Base-by-base conservation (phyloP, 169 alveolate species). In the Nephromyces sp. region DNA sequence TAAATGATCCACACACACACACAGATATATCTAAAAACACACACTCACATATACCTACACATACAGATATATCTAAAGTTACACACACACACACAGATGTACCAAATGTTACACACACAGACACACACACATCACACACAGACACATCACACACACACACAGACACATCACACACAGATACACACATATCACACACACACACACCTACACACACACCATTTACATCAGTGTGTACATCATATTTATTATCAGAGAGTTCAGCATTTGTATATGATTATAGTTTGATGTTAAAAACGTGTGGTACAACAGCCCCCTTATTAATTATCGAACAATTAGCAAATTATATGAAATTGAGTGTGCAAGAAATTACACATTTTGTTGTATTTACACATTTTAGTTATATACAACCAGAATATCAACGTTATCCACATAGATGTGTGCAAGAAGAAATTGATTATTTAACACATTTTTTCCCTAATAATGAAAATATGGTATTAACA, bases 281-380 rank as follows among this genome's bases (percentile, higher is more conserved):
- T 2, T 3, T 70, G 25, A 65, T 70, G 4, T 62, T 70, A 27
- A 70, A 70, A 25, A 70, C 77, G 51, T 70, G 77, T 66, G 77
- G 77, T n/a, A 64, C 53, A 2, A 70, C 77, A 22, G 67, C 77
- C 3, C 77, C 77, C 22, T 25, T 70, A 34, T 66, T 70, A 5
- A 2, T 32, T 32, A 43, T 2, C 25, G 32, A 5, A 21, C 5
- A 32, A 3, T 27, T 35, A 32, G 70, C 28, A 28, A n/a, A 35
- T 27, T 31, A 8, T 1, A 6, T 32, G 15, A 8, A n/a, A 15
- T 8, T n/a, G 15, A n/a, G 15, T n/a, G 66, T 53, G 29, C n/a
- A 8, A 62, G 25, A n/a, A 8, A 3, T 57, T 4, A 21, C 67
- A 28, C 52, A 57, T 75, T 66, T 2, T 2, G 2, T 65, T 4